These are phyloP conservation scores for Colletotrichum liriopes DNA, from an alignment of 2,329 filamentous ascomycete genomes.

Conservation along the genomic window DNA sequence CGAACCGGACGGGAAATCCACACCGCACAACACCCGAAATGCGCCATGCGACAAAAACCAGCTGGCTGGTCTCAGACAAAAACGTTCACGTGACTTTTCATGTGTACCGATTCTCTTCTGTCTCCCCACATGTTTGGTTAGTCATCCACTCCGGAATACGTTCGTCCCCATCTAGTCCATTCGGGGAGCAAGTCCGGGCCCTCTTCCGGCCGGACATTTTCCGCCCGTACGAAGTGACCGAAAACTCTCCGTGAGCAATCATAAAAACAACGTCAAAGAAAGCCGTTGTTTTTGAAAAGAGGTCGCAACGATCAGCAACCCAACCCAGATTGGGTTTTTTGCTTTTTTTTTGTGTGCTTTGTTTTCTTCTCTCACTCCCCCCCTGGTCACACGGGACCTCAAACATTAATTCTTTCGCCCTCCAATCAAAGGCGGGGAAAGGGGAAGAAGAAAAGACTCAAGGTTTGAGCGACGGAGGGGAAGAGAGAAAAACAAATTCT, in stretches of 20 bases:
- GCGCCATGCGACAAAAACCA: neutral
- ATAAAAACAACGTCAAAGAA: constrained; percentile 26
- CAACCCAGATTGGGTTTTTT: neutral
- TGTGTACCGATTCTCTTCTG: neutral
- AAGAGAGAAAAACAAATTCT: neutral
- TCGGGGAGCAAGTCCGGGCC: constrained; percentile 10
- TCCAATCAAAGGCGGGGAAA: constrained; percentile 38
- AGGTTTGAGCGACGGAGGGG: constrained; percentile 32
- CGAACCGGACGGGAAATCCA: constrained; percentile 1
- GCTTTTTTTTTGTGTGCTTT: neutral
- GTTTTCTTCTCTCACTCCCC: neutral
- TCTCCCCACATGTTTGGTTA: constrained; percentile 10
- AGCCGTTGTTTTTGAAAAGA: neutral
- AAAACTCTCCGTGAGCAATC: constrained; percentile 31
- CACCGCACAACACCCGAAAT: neutral
- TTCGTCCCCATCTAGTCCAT: neutral
- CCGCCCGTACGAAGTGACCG: constrained; percentile 29
- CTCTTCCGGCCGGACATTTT: constrained; percentile 15
- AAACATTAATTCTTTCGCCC: constrained; percentile 1
- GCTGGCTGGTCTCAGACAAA: constrained; percentile 13
- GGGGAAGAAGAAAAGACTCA: constrained; percentile 35
- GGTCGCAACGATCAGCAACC: neutral
- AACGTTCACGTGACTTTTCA: constrained; percentile 26
- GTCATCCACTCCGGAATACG: constrained; percentile 1
- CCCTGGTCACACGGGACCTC: neutral